Evolutionary conservation across 371 early-diverging fungal genomes (phyloP), one percentile per base, ranked within the genome.

Genomic region (Amoeboaphelidium protococcarum): DNA sequence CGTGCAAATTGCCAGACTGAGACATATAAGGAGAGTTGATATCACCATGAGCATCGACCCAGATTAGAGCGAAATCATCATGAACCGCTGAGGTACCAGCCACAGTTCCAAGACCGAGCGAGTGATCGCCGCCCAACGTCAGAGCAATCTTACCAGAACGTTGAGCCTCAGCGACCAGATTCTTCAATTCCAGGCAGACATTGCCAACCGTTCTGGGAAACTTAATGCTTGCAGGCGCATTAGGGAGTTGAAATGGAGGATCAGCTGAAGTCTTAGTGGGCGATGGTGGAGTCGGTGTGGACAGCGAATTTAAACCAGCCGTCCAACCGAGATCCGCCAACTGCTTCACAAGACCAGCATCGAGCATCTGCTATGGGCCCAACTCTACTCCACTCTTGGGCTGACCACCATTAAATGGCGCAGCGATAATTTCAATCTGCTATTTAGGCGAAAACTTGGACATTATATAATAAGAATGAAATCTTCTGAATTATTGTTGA

Each of bases 41-140:
- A 61, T 90, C 89, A 44, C 87, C 82, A 56, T 94, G 92, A 20
- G 91, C 91, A 59, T 94, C 91, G 6, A 94, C 76, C 95, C 92
- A 94, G 48, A 94, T 70, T 50, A 94, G 73, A 50, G 87, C 82
- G 26, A 91, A 69, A 48, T 89, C 71, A 49, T 72, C 69, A 62
- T 90, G 69, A 21, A 78, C 80, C 10, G 69, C 56, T 23, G 82
- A 63, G 3, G 76, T 70, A 42, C 90, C 92, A 26, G 78, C 69
- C 12, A 91, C 70, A 24, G 91, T 88, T 42, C 82, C 91, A 55
- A 94, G 64, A 40, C 74, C 95, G 40, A 90, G 61, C 12, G 86
- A 84, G 60, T 94, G 95, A 63, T 94, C 95, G 25, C 92, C 92
- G 52, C 95, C 95, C 44, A 94, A 61, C 13, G 87, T 89, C 49